Evolutionary conservation across 495 filamentous ascomycete species (phyloP).

Genomic region (Penicillium macrosclerotiorum): DNA sequence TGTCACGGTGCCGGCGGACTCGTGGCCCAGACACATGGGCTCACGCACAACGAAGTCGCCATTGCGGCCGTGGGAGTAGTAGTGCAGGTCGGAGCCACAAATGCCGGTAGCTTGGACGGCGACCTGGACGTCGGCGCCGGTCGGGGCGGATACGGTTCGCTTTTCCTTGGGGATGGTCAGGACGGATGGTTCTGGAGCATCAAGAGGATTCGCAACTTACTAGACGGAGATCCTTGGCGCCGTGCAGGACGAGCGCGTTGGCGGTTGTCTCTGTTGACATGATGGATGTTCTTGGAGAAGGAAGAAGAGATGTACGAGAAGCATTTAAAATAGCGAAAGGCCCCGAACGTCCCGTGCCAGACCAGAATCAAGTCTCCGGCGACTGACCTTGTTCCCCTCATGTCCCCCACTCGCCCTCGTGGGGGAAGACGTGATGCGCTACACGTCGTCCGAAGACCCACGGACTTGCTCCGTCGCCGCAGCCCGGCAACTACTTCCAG

Average conservation of each 20-base stretch:
- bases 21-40: conserved; percentile 76
- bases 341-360: too few species aligned
- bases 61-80: conserved; percentile 82
- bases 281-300: not conserved
- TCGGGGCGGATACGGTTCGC: conserved; percentile 37
- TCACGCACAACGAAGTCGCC: conserved; percentile 73
- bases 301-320: conserved; percentile 1
- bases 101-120: conserved; percentile 72
- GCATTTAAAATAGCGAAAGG: not conserved
- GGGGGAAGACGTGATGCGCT: conserved; percentile 5
- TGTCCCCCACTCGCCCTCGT: not conserved
- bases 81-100: conserved; percentile 82
- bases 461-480: conserved; percentile 34
- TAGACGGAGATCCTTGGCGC: conserved; percentile 63
- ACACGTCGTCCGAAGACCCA: not conserved
- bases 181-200: too few species aligned
- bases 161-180: too few species aligned
- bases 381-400: conserved; percentile 13
- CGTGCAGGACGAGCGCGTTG: conserved; percentile 67
- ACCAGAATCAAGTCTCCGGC: conserved; percentile 2
- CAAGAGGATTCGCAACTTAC: too few species aligned
- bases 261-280: conserved; percentile 26
- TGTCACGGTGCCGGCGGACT: conserved; percentile 70
- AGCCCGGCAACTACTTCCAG: conserved; percentile 27
- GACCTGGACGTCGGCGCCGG: conserved; percentile 65